These are phyloP conservation scores for Trifolium fragiferum DNA, from an alignment of 306 rosid genomes.

Conservation along the genomic window DNA sequence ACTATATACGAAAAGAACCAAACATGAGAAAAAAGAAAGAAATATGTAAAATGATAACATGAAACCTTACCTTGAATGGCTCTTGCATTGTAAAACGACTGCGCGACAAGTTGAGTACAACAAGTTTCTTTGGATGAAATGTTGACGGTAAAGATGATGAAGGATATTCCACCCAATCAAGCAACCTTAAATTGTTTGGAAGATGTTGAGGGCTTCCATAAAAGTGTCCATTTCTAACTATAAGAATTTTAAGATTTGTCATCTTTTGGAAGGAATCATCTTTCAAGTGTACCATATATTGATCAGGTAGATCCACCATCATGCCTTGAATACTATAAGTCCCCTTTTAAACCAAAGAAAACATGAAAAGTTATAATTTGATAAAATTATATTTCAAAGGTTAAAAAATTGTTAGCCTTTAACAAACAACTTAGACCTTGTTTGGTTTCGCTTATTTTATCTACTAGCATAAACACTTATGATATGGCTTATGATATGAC, in stretches of 20 bases:
- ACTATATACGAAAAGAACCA: not conserved
- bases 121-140: constrained; percentile 49
- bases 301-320: constrained; percentile 46
- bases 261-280: constrained; percentile 39
- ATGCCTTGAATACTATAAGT: constrained; percentile 51
- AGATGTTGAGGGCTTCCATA: constrained; percentile 50
- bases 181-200: constrained; percentile 53
- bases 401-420: not conserved
- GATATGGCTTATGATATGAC: not conserved
- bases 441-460: not conserved
- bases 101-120: constrained; percentile 19
- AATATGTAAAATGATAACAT: not conserved
- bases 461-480: not conserved
- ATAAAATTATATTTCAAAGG: not conserved
- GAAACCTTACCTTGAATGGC: constrained; percentile 42
- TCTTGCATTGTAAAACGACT: constrained; percentile 36
- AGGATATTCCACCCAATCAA: constrained; percentile 55
- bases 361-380: not conserved
- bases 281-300: constrained; percentile 43
- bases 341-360: constrained; percentile 38
- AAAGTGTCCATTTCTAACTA: constrained; percentile 41
- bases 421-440: not conserved
- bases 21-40: not conserved
- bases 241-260: constrained; percentile 37
- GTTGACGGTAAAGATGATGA: constrained; percentile 48